Evolutionary conservation across 1,284 basidiomycete genomes (phyloP), one percentile per base, ranked within the genome.

Genomic region (Somion occarium): DNA sequence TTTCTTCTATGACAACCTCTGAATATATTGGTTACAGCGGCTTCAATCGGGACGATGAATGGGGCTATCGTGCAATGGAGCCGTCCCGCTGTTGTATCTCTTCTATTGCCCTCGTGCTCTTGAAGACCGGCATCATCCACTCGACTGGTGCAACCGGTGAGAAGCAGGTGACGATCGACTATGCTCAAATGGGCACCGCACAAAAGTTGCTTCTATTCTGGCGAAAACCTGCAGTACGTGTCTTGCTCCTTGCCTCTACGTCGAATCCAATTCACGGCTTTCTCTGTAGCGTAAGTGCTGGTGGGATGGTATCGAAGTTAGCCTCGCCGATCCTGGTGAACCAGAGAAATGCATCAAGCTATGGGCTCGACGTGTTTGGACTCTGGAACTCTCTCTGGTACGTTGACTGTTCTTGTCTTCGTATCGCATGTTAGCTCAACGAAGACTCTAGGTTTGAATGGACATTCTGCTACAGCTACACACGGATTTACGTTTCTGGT

Each of bases 341-440:
- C 64, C 78, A 9, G 67, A 75, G 5, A 75, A 78, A 58, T 71
- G 65, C 13, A 80, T 94, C 61, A 96, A 95, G 69, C 79, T 99
- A 42, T 99, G 97, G 95, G 93, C 95, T 22, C 80, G 96, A 53
- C 77, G 97, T 52, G 95, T 99, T n/a, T 99, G 96, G 96, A 99
- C 96, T 4, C 74, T 99, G 49, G 96, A 99, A 73, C 79, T 98
- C 56, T 95, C 92, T 69, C 72, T 98, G 77, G 92, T 97, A 62
- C 61, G 89, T 82, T n/a, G n/a, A n/a, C n/a, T 1, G 22, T n/a
- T n/a, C n/a, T n/a, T 12, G 30, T 18, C 30, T 37, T 26, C 4
- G 38, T 22, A 12, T 22, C 37, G 43, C 26, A 11, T 39, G 22
- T 12, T 25, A 9, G 27, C 26, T 42, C 18, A 11, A 37, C 34